Conservation (phyloP, 352 stramenopile species). For the Phytophthora meadii region DNA sequence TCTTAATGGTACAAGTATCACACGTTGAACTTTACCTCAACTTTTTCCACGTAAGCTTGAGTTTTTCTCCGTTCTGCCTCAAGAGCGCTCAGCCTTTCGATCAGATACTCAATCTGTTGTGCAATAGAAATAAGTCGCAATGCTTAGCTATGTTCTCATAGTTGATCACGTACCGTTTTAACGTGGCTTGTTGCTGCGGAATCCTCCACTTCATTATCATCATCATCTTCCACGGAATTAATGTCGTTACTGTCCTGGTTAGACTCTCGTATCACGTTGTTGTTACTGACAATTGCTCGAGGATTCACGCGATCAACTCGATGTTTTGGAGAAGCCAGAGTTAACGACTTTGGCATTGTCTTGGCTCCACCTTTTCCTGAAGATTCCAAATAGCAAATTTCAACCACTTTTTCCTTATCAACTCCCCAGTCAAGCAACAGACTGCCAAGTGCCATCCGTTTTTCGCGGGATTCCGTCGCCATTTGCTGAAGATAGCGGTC, state of each 20-base stretch:
- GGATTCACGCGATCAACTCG: conserved; percentile 13
- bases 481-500: conserved; percentile 43
- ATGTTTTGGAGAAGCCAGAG: conserved; percentile 23
- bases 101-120: conserved; percentile 62
- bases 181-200: conserved; percentile 33
- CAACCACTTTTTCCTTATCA: conserved; percentile 54
- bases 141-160: no score
- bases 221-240: conserved; percentile 20
- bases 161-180: conserved; percentile 41
- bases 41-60: conserved; percentile 37
- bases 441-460: conserved; percentile 50
- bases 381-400: conserved; percentile 49
- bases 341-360: conserved; percentile 1
- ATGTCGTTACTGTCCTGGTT: conserved; percentile 3
- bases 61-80: conserved; percentile 53
- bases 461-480: conserved; percentile 48
- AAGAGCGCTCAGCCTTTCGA: conserved; percentile 56
- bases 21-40: conserved; percentile 49
- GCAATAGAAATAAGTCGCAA: background rate
- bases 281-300: background rate
- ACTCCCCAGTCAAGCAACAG: conserved; percentile 64
- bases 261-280: background rate
- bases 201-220: conserved; percentile 7
- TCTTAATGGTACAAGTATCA: background rate
- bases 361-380: background rate